A percentile compares a stretch with the other conserved stretches of the same genome.
phyloP scores from a whole-genome alignment of 2,329 filamentous ascomycete genomes.

The Byssoonygena ceratinophila region DNA sequence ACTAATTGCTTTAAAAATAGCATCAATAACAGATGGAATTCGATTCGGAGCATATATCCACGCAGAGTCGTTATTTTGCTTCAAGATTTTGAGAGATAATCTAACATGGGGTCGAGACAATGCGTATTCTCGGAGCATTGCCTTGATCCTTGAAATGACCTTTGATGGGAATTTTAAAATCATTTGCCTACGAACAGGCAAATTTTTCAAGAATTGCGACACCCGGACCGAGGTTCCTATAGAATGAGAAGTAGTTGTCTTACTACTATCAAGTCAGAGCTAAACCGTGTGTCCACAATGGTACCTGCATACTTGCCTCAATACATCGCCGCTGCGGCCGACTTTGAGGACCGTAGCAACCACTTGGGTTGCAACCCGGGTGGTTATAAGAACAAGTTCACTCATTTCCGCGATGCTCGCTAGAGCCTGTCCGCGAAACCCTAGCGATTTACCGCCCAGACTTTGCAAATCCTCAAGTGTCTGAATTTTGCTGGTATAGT shows the following conservation, averaged over 20 bases:
- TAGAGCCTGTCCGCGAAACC: constrained; percentile 56
- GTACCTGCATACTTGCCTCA: constrained; percentile 28
- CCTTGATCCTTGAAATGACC: constrained; percentile 43
- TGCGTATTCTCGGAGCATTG: constrained; percentile 48
- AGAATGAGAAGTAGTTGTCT: constrained; percentile 43
- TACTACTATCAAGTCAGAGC: constrained; percentile 20
- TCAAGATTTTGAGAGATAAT: constrained; percentile 45
- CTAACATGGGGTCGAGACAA: constrained; percentile 48
- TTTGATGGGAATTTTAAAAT: constrained; percentile 43
- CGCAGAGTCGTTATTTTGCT: constrained; percentile 50
- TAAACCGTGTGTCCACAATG: neutral
- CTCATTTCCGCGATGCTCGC: constrained; percentile 52
- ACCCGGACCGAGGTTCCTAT: constrained; percentile 52
- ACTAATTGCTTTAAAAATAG: constrained; percentile 47
- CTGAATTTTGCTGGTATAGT: constrained; percentile 55
- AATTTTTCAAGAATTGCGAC: constrained; percentile 45
- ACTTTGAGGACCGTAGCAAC: constrained; percentile 45
- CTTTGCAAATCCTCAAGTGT: constrained; percentile 46
- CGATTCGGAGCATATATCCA: constrained; percentile 49
- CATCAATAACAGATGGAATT: constrained; percentile 41
- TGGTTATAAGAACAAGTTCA: constrained; percentile 43
- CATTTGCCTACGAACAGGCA: constrained; percentile 51
- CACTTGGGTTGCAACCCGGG: constrained; percentile 47
- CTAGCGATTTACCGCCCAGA: constrained; percentile 48
- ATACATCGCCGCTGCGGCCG: constrained; percentile 40